Evolutionary conservation across 306 rosid species (phyloP), one percentile per base, ranked within the genome.

Genomic region (Ormosia semicastrata): DNA sequence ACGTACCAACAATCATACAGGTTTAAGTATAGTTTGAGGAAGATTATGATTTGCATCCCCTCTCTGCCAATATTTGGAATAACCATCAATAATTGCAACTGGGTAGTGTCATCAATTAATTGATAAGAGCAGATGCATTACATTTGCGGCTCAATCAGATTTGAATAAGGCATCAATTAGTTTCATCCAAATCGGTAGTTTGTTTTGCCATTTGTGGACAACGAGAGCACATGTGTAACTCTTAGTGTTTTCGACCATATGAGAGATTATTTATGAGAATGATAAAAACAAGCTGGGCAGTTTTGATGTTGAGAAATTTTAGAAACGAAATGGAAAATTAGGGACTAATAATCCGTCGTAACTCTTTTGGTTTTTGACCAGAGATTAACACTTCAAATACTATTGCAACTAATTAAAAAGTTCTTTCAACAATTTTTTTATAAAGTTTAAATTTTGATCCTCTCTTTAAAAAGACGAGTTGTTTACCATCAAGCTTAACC

Each of bases 1-100:
- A 83, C 79, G 70, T 83, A 83, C 10, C 32, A 62, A 33, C 65
- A 78, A 78, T 71, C 36, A 71, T 76, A 43, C 50, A 30, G 4
- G 63, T n/a, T n/a, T 30, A 39, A 49, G 52, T 6, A 13, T 63
- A 12, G 44, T 1, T 66, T 52, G 41, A 11, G 32, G 12, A 65
- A 56, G 24, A 83, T 76, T 76, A 15, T 77, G 74, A 68, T 76
- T 59, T 57, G 66, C 41, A 59, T 66, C 6, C 2, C 12, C 64
- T 44, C 57, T 7, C 29, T 65, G 44, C 56, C 71, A 18, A 32
- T 62, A 60, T 41, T 36, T 66, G 32, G 11, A 37, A 53, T 24
- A 37, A 29, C 3, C 58, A 78, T 50, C 68, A 67, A 78, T 78
- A 67, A 67, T 78, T 10, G 82, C 18, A 56, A 13, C 6, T 10